These are phyloP conservation scores for Leccinum arenicola DNA, from an alignment of 768 basidiomycete species.

Conservation along the genomic window DNA sequence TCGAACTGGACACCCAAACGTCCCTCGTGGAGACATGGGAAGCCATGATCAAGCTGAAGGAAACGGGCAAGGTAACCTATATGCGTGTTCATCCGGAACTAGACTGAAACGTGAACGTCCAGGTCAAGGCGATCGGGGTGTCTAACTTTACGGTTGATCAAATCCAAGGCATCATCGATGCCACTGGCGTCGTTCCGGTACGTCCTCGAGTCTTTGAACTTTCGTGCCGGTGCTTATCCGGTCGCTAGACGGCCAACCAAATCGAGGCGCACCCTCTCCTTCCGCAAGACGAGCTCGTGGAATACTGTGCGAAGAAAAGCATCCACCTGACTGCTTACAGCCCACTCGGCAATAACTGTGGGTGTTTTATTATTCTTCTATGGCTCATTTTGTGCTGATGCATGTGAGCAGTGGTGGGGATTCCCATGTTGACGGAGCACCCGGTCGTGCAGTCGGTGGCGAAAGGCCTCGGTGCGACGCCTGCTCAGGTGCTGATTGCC, in stretches of 20 bases:
- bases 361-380: slow-evolving; percentile 15
- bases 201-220: slow-evolving; percentile 17
- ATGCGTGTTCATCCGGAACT: background rate
- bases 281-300: slow-evolving; percentile 70
- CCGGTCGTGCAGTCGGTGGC: slow-evolving; percentile 61
- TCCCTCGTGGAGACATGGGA: slow-evolving; percentile 81
- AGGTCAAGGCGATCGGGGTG: slow-evolving; percentile 74
- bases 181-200: slow-evolving; percentile 73
- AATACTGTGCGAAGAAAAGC: slow-evolving; percentile 63
- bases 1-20: slow-evolving; percentile 54
- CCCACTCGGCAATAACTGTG: slow-evolving; percentile 81
- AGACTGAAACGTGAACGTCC: background rate
- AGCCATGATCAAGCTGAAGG: slow-evolving; percentile 68
- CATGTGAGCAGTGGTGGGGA: slow-evolving; percentile 46
- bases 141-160: slow-evolving; percentile 75
- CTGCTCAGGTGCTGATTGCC: slow-evolving; percentile 81
- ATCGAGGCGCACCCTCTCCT: slow-evolving; percentile 81
- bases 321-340: slow-evolving; percentile 73
- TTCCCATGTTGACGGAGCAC: slow-evolving; percentile 68
- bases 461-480: slow-evolving; percentile 55
- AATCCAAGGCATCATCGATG: slow-evolving; percentile 62
- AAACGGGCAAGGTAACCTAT: slow-evolving; percentile 59
- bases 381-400: background rate
- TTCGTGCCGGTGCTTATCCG: slow-evolving; percentile 1
- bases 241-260: slow-evolving; percentile 62